Evolutionary conservation across 2,329 filamentous ascomycete genomes (phyloP), one percentile per base, ranked within the genome.

Genomic region (Diaporthe ampelina): DNA sequence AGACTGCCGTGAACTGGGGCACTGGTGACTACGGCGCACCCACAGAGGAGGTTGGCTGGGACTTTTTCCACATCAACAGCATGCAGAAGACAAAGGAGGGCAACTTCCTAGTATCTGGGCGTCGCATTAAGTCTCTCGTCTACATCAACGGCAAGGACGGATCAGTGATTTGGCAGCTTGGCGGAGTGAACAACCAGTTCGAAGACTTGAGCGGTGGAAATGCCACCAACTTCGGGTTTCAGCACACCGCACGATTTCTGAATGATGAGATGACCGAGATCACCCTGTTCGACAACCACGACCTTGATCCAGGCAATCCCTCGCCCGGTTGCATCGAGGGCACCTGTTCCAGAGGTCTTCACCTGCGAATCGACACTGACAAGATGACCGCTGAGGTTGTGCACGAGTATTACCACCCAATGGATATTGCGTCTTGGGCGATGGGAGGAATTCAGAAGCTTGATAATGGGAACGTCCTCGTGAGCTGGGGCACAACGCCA

Each of bases 11-110:
- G 1, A 72, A 74, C 29, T 75, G 74, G 74, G 72, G 74, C 11
- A 9, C 40, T 9, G 56, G 24, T n/a, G 74, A 75, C 52, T 75
- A 75, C 24, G 74, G 74, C 24, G 74, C 74, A 21, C 35, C 58
- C 29, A 74, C 74, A 17, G 74, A 69, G 57, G 72, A 78, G 4
- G 78, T 79, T 29, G 82, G 84, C 0, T 91, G 88, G 81, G 88
- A 91, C 78, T 90, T 85, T 75, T 90, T 90, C 78, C 88, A 90
- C 79, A 86, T 91, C 80, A 89, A 90, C 80, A 87, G 87, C 48
- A 81, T 91, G 37, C 86, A 89, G 77, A 89, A 90, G 78, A 85
- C 86, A 70, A 77, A 80, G 0, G 77, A 83, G 0, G 87, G 87
- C 6, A 86, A 91, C 77, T 91, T 88, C 73, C 79, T 91, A 15